phyloP scores from a whole-genome alignment of 306 rosid species.

The Arachis hypogaea region DNA sequence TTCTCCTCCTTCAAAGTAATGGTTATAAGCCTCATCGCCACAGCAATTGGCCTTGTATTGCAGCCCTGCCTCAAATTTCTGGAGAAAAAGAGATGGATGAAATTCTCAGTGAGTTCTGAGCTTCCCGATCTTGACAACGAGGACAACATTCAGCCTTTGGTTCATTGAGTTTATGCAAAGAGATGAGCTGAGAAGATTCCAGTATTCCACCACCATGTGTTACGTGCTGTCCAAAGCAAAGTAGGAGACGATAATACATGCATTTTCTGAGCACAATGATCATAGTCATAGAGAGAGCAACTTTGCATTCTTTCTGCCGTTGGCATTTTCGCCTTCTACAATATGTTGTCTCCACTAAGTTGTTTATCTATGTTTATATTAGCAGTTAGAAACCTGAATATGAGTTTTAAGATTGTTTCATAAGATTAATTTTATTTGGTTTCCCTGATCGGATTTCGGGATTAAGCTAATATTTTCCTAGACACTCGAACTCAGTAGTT shows the following conservation, averaged over 20 bases:
- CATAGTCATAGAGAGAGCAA: not conserved
- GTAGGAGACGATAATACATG: not conserved
- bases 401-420: conserved; percentile 1
- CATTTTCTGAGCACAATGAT: not conserved
- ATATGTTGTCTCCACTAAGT: not conserved
- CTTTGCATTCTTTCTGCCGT: not conserved
- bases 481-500: not conserved
- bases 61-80: conserved; percentile 57
- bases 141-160: conserved; percentile 30
- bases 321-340: not conserved
- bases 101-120: conserved; percentile 57
- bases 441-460: not conserved
- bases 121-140: conserved; percentile 56
- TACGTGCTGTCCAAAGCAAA: not conserved
- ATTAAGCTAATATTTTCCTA: too few relatives aligned
- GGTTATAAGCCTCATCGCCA: conserved; percentile 58
- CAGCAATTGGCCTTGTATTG: conserved; percentile 61
- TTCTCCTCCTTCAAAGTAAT: conserved; percentile 59
- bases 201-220: not conserved
- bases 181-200: not conserved
- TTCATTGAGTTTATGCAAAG: conserved; percentile 16
- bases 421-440: conserved; percentile 7
- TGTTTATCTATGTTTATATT: conserved; percentile 18
- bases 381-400: conserved; percentile 7
- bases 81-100: conserved; percentile 64